Evolutionary conservation across 352 stramenopile genomes (phyloP), one percentile per base, ranked within the genome.

Genomic region (Phytophthora boehmeriae): DNA sequence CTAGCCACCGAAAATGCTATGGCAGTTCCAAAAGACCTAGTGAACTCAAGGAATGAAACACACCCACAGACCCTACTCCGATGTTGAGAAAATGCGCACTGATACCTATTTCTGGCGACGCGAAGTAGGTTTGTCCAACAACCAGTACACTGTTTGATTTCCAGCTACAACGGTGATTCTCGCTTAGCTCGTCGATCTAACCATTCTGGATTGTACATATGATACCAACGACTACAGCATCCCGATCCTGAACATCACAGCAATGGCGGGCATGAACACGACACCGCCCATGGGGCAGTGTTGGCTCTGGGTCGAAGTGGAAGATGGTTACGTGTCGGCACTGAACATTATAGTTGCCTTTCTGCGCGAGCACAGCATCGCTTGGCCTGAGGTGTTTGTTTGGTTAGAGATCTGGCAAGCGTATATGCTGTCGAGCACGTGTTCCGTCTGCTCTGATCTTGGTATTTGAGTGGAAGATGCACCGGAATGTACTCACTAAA

Each of bases 201-300:
- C 36, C 14, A 52, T 38, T 17, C 8, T 52, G 22, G 51, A 59
- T 20, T 59, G 51, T 22, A 59, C 39, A 8, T 51, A 43, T 39
- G 50, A 51, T 23, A 34, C 51, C 6, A 62, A 67, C 25, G 1
- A 2, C 8, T 62, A 30, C n/a, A 9, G 44, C 8, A 14, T 62
- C 23, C 51, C 59, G 0, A 16, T 58, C 3, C 16, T 67, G 16
- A 62, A 62, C 43, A 57, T 62, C 8, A 48, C 62, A 9, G 59
- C 1, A 0, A 48, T 67, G 44, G 42, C 51, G 0, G 54, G 48
- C 16, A 62, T 62, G 51, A 67, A 67, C 27, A 57, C 51, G 0
- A 28, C 53, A 5, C 19, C 61, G 1, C 45, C 49, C 0, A 32
- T 60, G 10, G 59, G 44, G 1, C 49, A 66, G 20, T 54, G 28